These are phyloP conservation scores for Triticum timopheevii DNA, from an alignment of 176 grass and related monocot species.

Conservation along the genomic window DNA sequence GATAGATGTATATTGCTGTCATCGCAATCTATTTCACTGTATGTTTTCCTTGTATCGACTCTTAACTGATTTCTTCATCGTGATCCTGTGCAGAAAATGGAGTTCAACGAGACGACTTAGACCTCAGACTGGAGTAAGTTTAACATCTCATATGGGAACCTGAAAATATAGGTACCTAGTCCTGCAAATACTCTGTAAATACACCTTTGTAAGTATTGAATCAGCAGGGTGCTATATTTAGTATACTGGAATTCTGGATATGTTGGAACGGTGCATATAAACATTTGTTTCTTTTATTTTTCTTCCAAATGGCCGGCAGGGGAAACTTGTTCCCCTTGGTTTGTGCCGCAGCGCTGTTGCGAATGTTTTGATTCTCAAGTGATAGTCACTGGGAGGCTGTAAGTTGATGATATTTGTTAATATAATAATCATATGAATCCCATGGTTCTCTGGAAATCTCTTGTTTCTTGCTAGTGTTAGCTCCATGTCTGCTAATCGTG, in stretches of 20 bases:
- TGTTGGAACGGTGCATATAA: slow-evolving; percentile 33
- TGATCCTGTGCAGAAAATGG: slow-evolving; percentile 46
- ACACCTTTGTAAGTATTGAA: slow-evolving; percentile 42
- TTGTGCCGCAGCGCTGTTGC: slow-evolving; percentile 12
- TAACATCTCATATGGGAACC: slow-evolving; percentile 3
- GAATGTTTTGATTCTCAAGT: neutral
- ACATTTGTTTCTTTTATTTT: slow-evolving; percentile 42
- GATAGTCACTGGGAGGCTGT: slow-evolving; percentile 30
- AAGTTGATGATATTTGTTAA: slow-evolving; percentile 15
- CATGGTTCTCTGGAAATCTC: neutral
- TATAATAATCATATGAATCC: slow-evolving; percentile 42
- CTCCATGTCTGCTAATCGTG: neutral
- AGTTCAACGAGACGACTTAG: slow-evolving; percentile 48
- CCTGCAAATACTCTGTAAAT: slow-evolving; percentile 35
- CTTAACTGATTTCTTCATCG: neutral
- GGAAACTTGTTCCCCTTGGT: neutral
- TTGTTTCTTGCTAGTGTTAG: neutral
- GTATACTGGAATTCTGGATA: slow-evolving; percentile 19
- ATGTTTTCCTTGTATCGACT: neutral
- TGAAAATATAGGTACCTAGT: slow-evolving; percentile 17
- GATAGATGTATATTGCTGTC: neutral
- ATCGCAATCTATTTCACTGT: neutral
- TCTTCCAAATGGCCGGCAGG: slow-evolving; percentile 28
- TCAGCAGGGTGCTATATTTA: slow-evolving; percentile 3
- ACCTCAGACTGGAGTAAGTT: neutral